Percentiles rank a stretch among this genome's conserved stretches.
phyloP scores from a whole-genome alignment of 306 rosid genomes.

The Cicer arietinum region DNA sequence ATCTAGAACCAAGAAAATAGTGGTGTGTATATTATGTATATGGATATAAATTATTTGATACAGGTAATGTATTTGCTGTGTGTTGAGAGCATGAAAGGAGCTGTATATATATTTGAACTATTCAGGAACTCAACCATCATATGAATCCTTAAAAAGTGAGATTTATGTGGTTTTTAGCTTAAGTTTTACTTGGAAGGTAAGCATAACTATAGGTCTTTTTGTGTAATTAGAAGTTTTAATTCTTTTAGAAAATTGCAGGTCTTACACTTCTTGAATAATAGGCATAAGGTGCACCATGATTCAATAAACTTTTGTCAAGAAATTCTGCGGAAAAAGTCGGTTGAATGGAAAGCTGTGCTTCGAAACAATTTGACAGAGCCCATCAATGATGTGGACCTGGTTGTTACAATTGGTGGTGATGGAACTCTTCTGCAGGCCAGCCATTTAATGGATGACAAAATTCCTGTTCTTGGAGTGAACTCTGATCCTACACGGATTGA shows the following conservation, averaged over 20 bases:
- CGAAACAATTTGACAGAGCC: conserved; percentile 62
- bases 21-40: not conserved
- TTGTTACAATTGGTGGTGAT: conserved; percentile 90
- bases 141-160: conserved; percentile 2
- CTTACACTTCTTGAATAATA: conserved; percentile 63
- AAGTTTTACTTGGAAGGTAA: conserved; percentile 53
- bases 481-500: conserved; percentile 83
- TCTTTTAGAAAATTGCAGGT: conserved; percentile 54
- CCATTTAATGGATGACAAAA: conserved; percentile 75
- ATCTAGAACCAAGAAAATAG: conserved; percentile 1
- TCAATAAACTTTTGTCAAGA: conserved; percentile 74
- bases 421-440: conserved; percentile 91
- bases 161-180: conserved; percentile 4
- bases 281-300: conserved; percentile 72
- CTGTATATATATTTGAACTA: not conserved
- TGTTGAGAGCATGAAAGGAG: not conserved
- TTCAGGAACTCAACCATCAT: not conserved
- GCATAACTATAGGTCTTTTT: conserved; percentile 28
- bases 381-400: conserved; percentile 76
- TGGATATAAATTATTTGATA: not conserved
- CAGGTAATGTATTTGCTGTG: not conserved
- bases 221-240: conserved; percentile 26
- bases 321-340: conserved; percentile 66
- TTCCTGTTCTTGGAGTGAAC: conserved; percentile 93
- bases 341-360: conserved; percentile 71